phyloP scores from a whole-genome alignment of 169 alveolate species.

The Plasmodium coatneyi region DNA sequence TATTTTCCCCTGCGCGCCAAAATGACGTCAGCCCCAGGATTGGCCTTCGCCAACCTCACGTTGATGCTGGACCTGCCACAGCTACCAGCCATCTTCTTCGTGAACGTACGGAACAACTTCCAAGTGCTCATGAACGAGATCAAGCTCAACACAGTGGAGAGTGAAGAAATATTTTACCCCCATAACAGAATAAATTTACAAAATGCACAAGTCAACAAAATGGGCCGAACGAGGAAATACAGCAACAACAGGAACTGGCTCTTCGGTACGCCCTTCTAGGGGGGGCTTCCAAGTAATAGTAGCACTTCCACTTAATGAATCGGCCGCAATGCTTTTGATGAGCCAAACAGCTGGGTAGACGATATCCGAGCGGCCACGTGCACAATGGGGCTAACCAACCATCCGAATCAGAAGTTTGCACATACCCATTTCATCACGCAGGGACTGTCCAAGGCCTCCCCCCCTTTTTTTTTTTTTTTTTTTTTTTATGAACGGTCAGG shows the following conservation, averaged over 20 bases:
- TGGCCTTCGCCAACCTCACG: conserved; percentile 85
- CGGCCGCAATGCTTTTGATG: background rate
- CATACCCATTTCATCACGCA: background rate
- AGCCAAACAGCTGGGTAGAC: background rate
- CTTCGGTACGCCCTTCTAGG: conserved; percentile 55
- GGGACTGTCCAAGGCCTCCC: background rate
- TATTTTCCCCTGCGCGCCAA: background rate
- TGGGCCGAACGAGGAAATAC: conserved; percentile 86
- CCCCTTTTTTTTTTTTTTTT: too few species aligned
- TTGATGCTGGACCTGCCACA: conserved; percentile 86
- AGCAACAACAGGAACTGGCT: conserved; percentile 51
- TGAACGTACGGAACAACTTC: conserved; percentile 81
- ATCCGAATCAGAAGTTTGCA: background rate
- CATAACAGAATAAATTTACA: conserved; percentile 84
- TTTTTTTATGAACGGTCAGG: too few species aligned
- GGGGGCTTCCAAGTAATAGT: background rate
- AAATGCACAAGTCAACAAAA: conserved; percentile 76
- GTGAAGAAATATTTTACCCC: conserved; percentile 83
- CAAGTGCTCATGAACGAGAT: conserved; percentile 43
- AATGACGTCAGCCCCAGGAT: conserved; percentile 77
- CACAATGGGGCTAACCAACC: background rate
- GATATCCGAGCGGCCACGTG: background rate
- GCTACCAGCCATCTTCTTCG: conserved; percentile 87
- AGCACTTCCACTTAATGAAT: background rate
- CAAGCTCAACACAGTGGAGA: conserved; percentile 13